A percentile compares a stretch with the other conserved stretches of the same genome.
phyloP scores from a whole-genome alignment of 805 yeast species.

The Zygotorulaspora florentina region DNA sequence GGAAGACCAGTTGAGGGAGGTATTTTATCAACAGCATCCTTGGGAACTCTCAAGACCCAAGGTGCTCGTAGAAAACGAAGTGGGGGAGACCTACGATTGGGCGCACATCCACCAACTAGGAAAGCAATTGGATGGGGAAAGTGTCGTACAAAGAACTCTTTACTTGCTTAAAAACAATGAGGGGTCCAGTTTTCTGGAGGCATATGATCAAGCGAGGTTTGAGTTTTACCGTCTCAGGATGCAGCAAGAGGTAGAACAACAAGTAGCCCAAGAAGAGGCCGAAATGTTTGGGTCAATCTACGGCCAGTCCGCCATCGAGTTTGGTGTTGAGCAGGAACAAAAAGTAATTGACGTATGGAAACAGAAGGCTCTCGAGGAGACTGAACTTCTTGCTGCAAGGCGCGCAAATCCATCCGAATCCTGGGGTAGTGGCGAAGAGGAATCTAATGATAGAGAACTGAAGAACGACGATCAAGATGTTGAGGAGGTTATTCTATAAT shows the following conservation, averaged over 20 bases:
- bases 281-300: conserved; percentile 79
- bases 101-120: conserved; percentile 63
- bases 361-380: conserved; percentile 58
- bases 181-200: conserved; percentile 43
- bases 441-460: conserved; percentile 3
- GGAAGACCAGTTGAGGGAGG: conserved; percentile 74
- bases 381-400: conserved; percentile 52
- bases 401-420: conserved; percentile 32
- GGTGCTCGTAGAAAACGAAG: conserved; percentile 69
- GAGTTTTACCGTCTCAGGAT: conserved; percentile 87
- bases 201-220: conserved; percentile 80
- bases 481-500: conserved; percentile 14
- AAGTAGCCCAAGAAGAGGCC: conserved; percentile 76
- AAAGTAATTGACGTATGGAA: conserved; percentile 69
- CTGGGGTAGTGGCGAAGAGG: conserved; percentile 20
- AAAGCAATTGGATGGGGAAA: conserved; percentile 84
- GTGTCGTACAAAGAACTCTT: conserved; percentile 71
- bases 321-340: conserved; percentile 70
- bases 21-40: conserved; percentile 90
- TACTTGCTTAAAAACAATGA: conserved; percentile 43
- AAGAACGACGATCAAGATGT: conserved; percentile 8
- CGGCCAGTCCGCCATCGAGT: conserved; percentile 56
- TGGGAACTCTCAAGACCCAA: conserved; percentile 96
- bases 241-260: conserved; percentile 70
- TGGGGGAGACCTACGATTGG: conserved; percentile 72